These are phyloP conservation scores for Buddleja alternifolia DNA, from an alignment of 257 asterid genomes.

Conservation along the genomic window DNA sequence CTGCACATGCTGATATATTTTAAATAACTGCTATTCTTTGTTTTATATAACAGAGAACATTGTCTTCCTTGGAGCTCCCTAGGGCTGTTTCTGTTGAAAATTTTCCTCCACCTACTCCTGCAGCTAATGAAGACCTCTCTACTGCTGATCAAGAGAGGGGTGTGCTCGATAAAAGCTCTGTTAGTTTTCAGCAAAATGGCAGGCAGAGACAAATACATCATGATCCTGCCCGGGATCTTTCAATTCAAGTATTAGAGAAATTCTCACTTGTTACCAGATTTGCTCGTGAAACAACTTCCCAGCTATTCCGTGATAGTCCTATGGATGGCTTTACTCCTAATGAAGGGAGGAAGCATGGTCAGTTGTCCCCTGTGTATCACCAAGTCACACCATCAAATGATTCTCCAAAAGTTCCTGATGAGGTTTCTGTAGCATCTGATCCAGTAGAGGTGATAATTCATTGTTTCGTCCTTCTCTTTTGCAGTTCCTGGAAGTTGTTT, in stretches of 20 bases:
- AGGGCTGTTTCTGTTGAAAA: constrained; percentile 64
- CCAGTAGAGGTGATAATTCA: constrained; percentile 68
- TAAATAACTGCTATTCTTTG: constrained; percentile 25
- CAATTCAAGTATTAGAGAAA: constrained; percentile 93
- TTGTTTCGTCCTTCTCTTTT: constrained; percentile 12
- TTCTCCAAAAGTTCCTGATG: constrained; percentile 43
- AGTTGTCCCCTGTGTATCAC: constrained; percentile 40
- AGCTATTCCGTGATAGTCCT: constrained; percentile 78
- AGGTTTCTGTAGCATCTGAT: constrained; percentile 66
- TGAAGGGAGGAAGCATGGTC: constrained; percentile 59
- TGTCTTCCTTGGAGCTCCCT: constrained; percentile 93
- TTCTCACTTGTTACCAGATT: constrained; percentile 94
- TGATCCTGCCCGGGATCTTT: constrained; percentile 92
- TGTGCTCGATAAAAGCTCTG: constrained; percentile 45
- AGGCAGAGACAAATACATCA: constrained; percentile 61
- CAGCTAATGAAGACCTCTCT: constrained; percentile 47
- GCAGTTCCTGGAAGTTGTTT: constrained; percentile 22
- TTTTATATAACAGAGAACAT: constrained; percentile 66
- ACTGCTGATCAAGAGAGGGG: constrained; percentile 46
- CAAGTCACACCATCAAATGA: constrained; percentile 42
- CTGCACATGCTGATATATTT: constrained; percentile 17
- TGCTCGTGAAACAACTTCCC: constrained; percentile 99
- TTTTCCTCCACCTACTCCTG: constrained; percentile 49
- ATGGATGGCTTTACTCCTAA: constrained; percentile 60
- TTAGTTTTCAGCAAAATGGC: constrained; percentile 56